A percentile compares a stretch with the other conserved stretches of the same genome.
Conservation (phyloP, 2,329 filamentous ascomycete genomes). For the Xylaria sp. region DNA sequence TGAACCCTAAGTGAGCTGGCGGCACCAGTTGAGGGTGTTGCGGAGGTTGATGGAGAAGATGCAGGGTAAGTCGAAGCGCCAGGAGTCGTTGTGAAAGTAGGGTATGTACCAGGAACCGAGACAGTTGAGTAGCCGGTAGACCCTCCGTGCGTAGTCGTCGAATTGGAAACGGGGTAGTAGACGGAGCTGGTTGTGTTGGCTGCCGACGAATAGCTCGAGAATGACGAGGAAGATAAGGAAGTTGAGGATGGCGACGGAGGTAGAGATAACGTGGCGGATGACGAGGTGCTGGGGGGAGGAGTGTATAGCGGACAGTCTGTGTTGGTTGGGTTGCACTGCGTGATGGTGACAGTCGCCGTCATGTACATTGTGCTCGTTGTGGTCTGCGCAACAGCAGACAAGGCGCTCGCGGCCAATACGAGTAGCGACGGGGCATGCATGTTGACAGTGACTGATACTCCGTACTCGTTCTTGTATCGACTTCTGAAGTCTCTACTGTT, state of each 20-base stretch:
- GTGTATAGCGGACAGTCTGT: conserved; percentile 49
- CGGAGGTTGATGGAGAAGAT: conserved; percentile 32
- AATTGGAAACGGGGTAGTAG: conserved; percentile 43
- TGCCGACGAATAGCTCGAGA: conserved; percentile 37
- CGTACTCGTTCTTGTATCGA: conserved; percentile 19
- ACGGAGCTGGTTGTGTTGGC: conserved; percentile 33
- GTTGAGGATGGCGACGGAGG: conserved; percentile 22
- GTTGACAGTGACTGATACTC: conserved; percentile 37
- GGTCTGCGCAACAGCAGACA: conserved; percentile 46
- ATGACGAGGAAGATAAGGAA: conserved; percentile 20
- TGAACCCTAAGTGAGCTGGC: conserved; percentile 43
- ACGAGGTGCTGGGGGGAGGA: conserved; percentile 33
- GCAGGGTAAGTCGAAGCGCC: conserved; percentile 33
- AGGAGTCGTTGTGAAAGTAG: conserved; percentile 34
- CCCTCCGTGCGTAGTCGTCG: conserved; percentile 42
- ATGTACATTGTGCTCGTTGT: conserved; percentile 48
- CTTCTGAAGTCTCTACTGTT: background rate
- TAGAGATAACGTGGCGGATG: conserved; percentile 31
- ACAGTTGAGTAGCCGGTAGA: conserved; percentile 44
- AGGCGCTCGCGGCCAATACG: conserved; percentile 46
- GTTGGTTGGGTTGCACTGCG: conserved; percentile 48
- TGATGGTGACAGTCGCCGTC: conserved; percentile 48
- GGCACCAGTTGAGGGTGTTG: conserved; percentile 38
- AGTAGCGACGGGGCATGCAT: conserved; percentile 48
- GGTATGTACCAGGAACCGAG: conserved; percentile 38